A percentile compares a stretch with the other conserved stretches of the same genome.
Evolutionary conservation across 73 alveolate species (phyloP).

Genomic region (Paramecium octaurelia): DNA sequence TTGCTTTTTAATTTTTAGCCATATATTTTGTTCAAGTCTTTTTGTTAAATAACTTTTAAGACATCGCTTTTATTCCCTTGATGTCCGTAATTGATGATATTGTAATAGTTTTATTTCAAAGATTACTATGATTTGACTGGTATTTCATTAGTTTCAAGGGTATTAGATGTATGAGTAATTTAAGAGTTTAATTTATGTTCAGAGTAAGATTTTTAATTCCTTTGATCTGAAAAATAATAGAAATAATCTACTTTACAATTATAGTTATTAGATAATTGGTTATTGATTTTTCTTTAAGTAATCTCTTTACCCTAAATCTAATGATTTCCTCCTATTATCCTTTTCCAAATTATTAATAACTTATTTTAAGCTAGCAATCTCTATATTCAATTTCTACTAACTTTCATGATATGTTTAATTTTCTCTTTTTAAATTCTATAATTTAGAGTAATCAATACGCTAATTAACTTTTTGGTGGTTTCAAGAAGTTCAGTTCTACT

Average conservation of each 20-base stretch:
- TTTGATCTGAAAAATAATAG: neutral
- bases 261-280: neutral
- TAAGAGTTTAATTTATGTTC: neutral
- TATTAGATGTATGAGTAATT: neutral
- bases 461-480: neutral
- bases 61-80: neutral
- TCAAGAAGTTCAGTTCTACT: neutral
- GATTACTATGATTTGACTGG: neutral
- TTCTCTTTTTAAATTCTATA: constrained; percentile 25
- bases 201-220: neutral
- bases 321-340: neutral
- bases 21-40: neutral
- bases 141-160: neutral
- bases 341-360: neutral
- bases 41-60: neutral
- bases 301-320: neutral
- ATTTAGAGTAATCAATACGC: neutral
- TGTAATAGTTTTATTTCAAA: neutral
- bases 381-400: neutral
- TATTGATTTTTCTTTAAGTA: neutral
- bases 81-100: neutral
- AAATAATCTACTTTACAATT: neutral
- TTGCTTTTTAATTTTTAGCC: neutral
- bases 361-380: neutral
- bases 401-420: neutral